These are phyloP conservation scores for Phytophthora fragariaefolia DNA, from an alignment of 352 stramenopile genomes.

Conservation along the genomic window DNA sequence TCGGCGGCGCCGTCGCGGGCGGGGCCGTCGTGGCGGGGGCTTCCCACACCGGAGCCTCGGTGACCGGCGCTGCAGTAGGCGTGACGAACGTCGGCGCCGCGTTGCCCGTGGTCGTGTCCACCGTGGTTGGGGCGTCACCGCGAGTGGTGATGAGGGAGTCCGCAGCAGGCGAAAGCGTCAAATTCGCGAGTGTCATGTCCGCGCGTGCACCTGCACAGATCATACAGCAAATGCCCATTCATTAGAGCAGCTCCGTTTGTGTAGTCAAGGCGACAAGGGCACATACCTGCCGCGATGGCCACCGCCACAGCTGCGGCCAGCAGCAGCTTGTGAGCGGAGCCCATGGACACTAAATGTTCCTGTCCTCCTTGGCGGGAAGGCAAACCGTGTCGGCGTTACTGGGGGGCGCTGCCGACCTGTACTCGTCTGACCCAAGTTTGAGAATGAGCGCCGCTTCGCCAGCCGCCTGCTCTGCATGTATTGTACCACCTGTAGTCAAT, in stretches of 20 bases:
- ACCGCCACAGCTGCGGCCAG: conserved; percentile 24
- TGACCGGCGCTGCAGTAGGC: conserved; percentile 9
- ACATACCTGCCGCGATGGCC: conserved; percentile 26
- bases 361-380: conserved; percentile 7
- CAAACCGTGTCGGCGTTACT: conserved; percentile 17
- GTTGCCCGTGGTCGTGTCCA: conserved; percentile 6
- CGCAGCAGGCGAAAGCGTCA: conserved; percentile 30
- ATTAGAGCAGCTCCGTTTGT: too few species aligned
- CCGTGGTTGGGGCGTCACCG: neutral
- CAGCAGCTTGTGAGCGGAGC: conserved; percentile 29
- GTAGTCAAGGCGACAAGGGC: too few species aligned
- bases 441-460: conserved; percentile 32
- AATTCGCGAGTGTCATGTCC: conserved; percentile 2
- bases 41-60: neutral
- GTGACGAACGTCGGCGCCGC: conserved; percentile 15
- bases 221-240: neutral
- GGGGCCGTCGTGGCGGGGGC: neutral
- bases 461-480: too few species aligned
- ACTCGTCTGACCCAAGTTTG: conserved; percentile 40
- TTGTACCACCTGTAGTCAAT: neutral
- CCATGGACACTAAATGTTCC: conserved; percentile 26
- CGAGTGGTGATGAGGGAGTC: conserved; percentile 28
- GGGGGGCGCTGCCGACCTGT: conserved; percentile 14
- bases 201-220: conserved; percentile 24
- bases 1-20: neutral